Conservation (phyloP, 129 eudicot genomes). For the Pulicaria dysenterica region DNA sequence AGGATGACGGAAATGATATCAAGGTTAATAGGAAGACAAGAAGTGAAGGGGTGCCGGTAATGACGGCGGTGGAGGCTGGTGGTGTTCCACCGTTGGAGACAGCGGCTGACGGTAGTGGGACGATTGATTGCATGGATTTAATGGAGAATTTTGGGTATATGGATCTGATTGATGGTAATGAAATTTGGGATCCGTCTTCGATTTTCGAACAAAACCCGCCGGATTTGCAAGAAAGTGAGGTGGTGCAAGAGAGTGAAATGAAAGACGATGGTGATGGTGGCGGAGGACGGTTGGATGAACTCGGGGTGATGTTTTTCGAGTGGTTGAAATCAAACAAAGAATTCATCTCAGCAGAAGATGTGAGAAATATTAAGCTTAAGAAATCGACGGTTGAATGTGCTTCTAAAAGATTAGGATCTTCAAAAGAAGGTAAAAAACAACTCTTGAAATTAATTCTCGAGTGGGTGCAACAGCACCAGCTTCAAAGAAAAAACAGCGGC, state of each 20-base stretch:
- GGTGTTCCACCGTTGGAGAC: constrained; percentile 39
- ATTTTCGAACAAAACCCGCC: constrained; percentile 50
- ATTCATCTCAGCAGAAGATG: constrained; percentile 73
- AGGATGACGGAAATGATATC: constrained; percentile 7
- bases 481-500: constrained; percentile 47
- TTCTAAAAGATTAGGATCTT: constrained; percentile 69
- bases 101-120: constrained; percentile 33
- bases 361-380: constrained; percentile 80
- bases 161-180: constrained; percentile 71
- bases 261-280: constrained; percentile 22
- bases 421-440: constrained; percentile 79
- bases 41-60: neutral
- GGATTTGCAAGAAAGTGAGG: constrained; percentile 37
- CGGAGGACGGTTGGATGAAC: constrained; percentile 48
- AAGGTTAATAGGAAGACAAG: neutral
- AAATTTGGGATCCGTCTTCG: constrained; percentile 82
- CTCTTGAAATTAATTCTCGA: constrained; percentile 74
- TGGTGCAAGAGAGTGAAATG: constrained; percentile 27
- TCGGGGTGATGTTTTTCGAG: constrained; percentile 73
- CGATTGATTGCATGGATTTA: constrained; percentile 66
- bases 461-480: constrained; percentile 87
- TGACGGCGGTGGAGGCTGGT: neutral
- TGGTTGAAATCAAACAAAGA: constrained; percentile 89
- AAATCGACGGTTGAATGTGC: constrained; percentile 80
- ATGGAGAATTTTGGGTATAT: constrained; percentile 81